Percentiles rank a stretch among this genome's conserved stretches.
Conservation (phyloP, 805 yeast species). For the Priceomyces medius region DNA sequence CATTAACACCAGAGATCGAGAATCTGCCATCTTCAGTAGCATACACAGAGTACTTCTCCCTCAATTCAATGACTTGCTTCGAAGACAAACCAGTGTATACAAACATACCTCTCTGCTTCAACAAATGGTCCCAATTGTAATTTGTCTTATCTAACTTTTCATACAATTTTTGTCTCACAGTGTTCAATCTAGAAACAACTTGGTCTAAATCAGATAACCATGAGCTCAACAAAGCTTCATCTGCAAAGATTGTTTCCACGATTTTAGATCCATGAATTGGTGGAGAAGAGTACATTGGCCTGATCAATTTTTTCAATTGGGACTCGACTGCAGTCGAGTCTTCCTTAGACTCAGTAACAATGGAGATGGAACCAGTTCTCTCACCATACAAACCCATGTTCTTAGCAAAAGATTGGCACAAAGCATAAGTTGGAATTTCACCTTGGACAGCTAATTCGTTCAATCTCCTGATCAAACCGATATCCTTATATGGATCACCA, state of each 20-base stretch:
- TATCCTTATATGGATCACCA: slow-evolving; percentile 75
- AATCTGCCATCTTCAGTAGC: slow-evolving; percentile 90
- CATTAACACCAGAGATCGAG: slow-evolving; percentile 85
- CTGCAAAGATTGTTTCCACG: slow-evolving; percentile 71
- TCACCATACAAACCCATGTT: slow-evolving; percentile 51
- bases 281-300: slow-evolving; percentile 90
- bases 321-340: slow-evolving; percentile 61
- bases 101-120: slow-evolving; percentile 95
- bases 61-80: slow-evolving; percentile 69
- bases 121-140: slow-evolving; percentile 81
- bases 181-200: slow-evolving; percentile 77
- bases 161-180: slow-evolving; percentile 66
- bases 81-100: slow-evolving; percentile 80
- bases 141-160: slow-evolving; percentile 59
- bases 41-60: slow-evolving; percentile 73
- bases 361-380: slow-evolving; percentile 74
- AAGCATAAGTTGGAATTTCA: slow-evolving; percentile 50
- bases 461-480: slow-evolving; percentile 45
- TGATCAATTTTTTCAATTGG: slow-evolving; percentile 76
- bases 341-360: slow-evolving; percentile 55
- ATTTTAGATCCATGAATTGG: slow-evolving; percentile 93
- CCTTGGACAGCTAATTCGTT: slow-evolving; percentile 50
- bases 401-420: slow-evolving; percentile 50
- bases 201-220: slow-evolving; percentile 81
- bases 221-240: slow-evolving; percentile 56